A percentile compares a stretch with the other conserved stretches of the same genome.
phyloP scores from a whole-genome alignment of 306 rosid species.

The Acacia crassicarpa region DNA sequence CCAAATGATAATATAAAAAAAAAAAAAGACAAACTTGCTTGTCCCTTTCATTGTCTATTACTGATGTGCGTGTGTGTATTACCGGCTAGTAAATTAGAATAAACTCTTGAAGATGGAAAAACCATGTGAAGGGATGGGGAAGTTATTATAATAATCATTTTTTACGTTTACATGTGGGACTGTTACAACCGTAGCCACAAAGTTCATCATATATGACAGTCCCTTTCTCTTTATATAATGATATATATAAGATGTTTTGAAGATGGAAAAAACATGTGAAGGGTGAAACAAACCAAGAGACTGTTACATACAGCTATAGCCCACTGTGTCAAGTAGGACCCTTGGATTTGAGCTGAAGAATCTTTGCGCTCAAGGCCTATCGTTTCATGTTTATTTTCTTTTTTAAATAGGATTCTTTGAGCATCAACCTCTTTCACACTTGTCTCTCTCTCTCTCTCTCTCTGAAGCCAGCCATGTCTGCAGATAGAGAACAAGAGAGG shows the following conservation, averaged over 20 bases:
- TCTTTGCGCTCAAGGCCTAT: background rate
- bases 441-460: background rate
- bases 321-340: conserved; percentile 35
- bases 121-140: background rate
- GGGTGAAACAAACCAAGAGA: background rate
- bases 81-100: background rate
- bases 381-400: conserved; percentile 27
- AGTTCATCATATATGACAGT: background rate
- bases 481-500: background rate
- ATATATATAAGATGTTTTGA: background rate
- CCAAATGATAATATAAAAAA: too few species aligned
- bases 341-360: background rate
- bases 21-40: too few species aligned
- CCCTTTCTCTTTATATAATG: background rate
- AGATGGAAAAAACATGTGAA: background rate
- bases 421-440: background rate
- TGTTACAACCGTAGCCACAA: background rate
- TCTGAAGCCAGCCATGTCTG: background rate
- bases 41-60: too few species aligned
- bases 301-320: background rate
- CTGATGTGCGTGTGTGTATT: too few species aligned
- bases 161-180: background rate
- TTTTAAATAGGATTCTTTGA: conserved; percentile 43
- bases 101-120: background rate
- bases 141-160: background rate